Base-by-base conservation (phyloP, 805 yeast genomes). In the Cyberlindnera misumaiensis region DNA sequence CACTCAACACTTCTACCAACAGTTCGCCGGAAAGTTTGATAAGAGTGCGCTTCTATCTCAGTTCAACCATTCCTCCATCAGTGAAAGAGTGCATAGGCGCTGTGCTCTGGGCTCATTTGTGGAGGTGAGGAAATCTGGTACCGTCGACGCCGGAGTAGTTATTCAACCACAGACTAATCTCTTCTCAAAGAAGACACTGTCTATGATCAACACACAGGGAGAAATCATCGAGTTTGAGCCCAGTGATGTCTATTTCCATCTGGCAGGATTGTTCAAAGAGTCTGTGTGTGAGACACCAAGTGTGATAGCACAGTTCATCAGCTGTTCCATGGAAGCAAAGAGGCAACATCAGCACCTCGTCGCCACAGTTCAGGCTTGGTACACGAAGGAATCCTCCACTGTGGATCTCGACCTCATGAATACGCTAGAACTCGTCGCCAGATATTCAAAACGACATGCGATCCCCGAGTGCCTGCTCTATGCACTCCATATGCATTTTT, bases 301-400 rank as follows among this genome's bases (percentile, higher is more conserved):
- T n/a, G 8, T 28, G 4, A 6, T 43, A 5, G 26, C 35, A 9
- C 15, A 10, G 15, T 32, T 40, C 13, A 25, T 40, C 4, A 26
- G 22, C 10, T 13, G 7, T 9, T 24, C 40, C 10, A 27, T 28
- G 17, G 28, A 15, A 17, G 12, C 29, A 28, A 11, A 15, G 28
- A 24, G 24, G 15, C 12, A 14, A 28, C 28, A 28, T 32, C 30
- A 28, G 24, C 42, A 27, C 27, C 33, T 45, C 24, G 28, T 45
- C 9, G 42, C 45, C 2, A 35, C 40, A 26, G 34, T 36, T 10
- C 45, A 36, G 24, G 43, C 48, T 3, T 45, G 48, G 48, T 31
- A 29, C 25, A 12, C 41, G n/a, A 41, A 38, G 15, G 35, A 35
- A 12, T 15, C 15, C 27, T 22, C 40, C 7, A 30, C 42, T 5